Percentiles rank a stretch among this genome's conserved stretches.
Conservation (phyloP, 768 basidiomycete species). For the Kockovaella imperatae region DNA sequence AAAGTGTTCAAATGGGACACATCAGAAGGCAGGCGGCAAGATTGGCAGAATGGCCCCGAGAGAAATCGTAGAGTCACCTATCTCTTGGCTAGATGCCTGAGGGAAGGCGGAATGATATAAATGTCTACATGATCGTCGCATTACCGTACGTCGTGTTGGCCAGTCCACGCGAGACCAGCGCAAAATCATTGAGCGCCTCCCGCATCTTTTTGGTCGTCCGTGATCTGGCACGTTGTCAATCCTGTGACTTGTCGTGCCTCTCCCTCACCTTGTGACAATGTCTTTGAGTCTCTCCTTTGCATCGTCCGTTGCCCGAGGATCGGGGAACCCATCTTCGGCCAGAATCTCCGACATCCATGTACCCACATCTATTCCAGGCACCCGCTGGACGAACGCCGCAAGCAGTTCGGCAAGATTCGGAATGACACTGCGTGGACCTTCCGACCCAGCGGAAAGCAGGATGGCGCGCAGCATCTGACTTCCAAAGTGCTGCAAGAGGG, state of each 20-base stretch:
- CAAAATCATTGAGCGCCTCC: slow-evolving; percentile 81
- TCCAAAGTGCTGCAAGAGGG: slow-evolving; percentile 50
- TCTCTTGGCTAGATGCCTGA: slow-evolving; percentile 11
- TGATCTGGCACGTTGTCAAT: slow-evolving; percentile 48
- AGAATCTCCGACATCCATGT: slow-evolving; percentile 70
- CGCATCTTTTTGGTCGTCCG: slow-evolving; percentile 64
- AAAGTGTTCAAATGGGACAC: slow-evolving; percentile 5
- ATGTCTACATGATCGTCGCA: slow-evolving; percentile 48
- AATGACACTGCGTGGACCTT: slow-evolving; percentile 72
- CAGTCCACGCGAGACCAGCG: slow-evolving; percentile 70
- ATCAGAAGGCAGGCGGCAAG: too few species aligned
- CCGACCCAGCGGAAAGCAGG: slow-evolving; percentile 70
- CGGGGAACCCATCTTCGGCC: slow-evolving; percentile 57
- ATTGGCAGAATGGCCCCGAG: too few species aligned
- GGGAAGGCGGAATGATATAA: slow-evolving; percentile 22
- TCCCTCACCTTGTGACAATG: slow-evolving; percentile 38
- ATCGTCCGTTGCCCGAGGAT: slow-evolving; percentile 62
- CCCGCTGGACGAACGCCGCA: slow-evolving; percentile 57
- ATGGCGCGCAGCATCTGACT: slow-evolving; percentile 58
- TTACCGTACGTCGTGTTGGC: slow-evolving; percentile 82
- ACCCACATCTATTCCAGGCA: slow-evolving; percentile 51
- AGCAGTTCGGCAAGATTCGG: slow-evolving; percentile 79
- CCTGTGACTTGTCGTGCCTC: slow-evolving; percentile 4
- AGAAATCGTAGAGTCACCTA: slow-evolving; percentile 10
- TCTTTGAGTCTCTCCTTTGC: slow-evolving; percentile 64